These are phyloP conservation scores for Protea cynaroides DNA, from an alignment of 164 flowering plant species.

Conservation along the genomic window DNA sequence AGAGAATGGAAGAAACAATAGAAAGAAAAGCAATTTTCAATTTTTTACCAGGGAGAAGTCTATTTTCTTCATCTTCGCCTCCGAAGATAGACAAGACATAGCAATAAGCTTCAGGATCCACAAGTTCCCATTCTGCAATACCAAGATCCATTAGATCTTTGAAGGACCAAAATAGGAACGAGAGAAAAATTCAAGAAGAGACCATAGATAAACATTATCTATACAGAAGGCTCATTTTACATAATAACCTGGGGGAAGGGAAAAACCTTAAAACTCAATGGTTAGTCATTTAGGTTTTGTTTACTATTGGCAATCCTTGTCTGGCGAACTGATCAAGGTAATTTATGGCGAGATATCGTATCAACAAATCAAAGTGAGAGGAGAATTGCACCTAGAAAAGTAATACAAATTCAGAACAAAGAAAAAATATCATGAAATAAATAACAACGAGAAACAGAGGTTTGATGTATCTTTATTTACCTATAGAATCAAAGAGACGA, in stretches of 20 bases:
- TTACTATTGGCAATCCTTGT: conserved; percentile 40
- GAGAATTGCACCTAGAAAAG: conserved; percentile 22
- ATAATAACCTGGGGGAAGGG: no score
- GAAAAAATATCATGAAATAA: no score
- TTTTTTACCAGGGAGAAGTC: conserved; percentile 36
- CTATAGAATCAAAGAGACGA: conserved; percentile 38
- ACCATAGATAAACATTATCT: no score
- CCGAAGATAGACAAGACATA: conserved; percentile 15
- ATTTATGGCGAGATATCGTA: conserved; percentile 56
- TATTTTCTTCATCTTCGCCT: conserved; percentile 53
- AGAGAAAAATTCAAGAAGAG: no score
- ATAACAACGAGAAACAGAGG: not conserved
- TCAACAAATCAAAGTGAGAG: conserved; percentile 33
- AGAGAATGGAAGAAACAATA: no score
- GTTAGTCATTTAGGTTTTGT: not conserved
- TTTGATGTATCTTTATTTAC: conserved; percentile 13
- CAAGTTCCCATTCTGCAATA: conserved; percentile 44
- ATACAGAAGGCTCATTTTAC: no score
- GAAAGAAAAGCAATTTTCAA: no score
- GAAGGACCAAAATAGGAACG: not conserved
- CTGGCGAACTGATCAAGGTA: conserved; percentile 62
- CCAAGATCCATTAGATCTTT: conserved; percentile 8
- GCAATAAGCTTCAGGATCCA: conserved; percentile 32
- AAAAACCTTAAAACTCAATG: not conserved
- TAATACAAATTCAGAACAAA: not conserved